Percentiles rank a stretch among this genome's conserved stretches.
phyloP scores from a whole-genome alignment of 352 stramenopile species.

The Aphanomyces astaci region DNA sequence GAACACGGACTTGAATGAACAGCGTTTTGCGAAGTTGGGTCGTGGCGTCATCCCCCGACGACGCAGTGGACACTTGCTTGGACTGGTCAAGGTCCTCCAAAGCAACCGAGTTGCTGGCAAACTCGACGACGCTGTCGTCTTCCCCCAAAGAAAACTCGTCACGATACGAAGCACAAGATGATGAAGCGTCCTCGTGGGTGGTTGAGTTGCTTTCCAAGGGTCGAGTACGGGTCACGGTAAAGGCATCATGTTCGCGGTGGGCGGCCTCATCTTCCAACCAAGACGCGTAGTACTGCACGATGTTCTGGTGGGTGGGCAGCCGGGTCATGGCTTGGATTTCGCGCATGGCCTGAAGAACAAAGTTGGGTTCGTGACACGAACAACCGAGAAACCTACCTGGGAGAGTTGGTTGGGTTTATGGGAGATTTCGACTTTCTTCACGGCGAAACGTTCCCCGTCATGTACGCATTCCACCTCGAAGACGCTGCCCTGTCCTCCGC shows the following conservation, averaged over 20 bases:
- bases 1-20: conserved; percentile 75
- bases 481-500: conserved; percentile 65
- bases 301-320: conserved; percentile 58
- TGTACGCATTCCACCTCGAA: conserved; percentile 68
- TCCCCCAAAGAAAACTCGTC: background rate
- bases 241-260: conserved; percentile 29
- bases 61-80: conserved; percentile 30
- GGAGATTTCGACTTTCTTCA: conserved; percentile 67
- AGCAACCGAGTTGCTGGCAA: conserved; percentile 9
- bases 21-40: conserved; percentile 40
- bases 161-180: background rate
- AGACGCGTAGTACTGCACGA: conserved; percentile 72
- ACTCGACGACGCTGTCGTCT: conserved; percentile 9
- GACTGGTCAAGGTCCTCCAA: conserved; percentile 23
- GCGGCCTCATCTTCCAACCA: conserved; percentile 59
- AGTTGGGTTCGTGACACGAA: conserved; percentile 32
- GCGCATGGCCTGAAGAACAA: conserved; percentile 50
- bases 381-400: conserved; percentile 27
- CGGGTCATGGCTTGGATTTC: conserved; percentile 71
- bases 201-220: too few species aligned
- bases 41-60: conserved; percentile 23
- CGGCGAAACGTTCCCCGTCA: conserved; percentile 60
- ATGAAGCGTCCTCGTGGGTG: conserved; percentile 33
- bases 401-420: conserved; percentile 24
- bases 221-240: too few species aligned